These are phyloP conservation scores for Pisolithus albus DNA, from an alignment of 768 basidiomycete species.

Conservation along the genomic window DNA sequence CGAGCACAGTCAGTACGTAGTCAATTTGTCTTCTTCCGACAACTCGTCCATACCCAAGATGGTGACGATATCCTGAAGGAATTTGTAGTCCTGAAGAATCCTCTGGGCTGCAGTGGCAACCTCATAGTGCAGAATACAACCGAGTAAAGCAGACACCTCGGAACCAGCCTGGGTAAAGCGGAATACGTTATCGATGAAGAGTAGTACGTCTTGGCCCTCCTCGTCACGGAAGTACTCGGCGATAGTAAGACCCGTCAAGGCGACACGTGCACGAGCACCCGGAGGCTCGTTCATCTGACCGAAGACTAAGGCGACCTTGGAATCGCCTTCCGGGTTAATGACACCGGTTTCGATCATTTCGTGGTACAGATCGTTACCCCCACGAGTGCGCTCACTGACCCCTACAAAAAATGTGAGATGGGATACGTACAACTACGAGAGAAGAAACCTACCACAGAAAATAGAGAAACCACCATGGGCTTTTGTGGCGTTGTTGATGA, in stretches of 20 bases:
- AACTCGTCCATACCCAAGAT: slow-evolving; percentile 99
- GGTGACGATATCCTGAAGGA: slow-evolving; percentile 98
- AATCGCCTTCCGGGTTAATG: slow-evolving; percentile 79
- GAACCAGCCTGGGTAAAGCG: slow-evolving; percentile 99
- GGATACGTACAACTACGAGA: too few relatives aligned
- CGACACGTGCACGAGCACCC: slow-evolving; percentile 99
- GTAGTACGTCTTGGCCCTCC: slow-evolving; percentile 99
- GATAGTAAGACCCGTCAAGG: slow-evolving; percentile 97
- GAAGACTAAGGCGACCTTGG: too few relatives aligned
- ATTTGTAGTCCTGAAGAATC: slow-evolving; percentile 96
- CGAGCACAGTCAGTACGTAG: too few relatives aligned
- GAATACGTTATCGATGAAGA: slow-evolving; percentile 99
- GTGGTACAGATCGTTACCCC: slow-evolving; percentile 99
- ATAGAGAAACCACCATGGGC: too few relatives aligned
- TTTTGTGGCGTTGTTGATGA: too few relatives aligned
- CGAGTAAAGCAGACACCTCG: slow-evolving; percentile 98
- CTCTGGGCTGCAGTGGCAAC: slow-evolving; percentile 96
- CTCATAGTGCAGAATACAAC: slow-evolving; percentile 99
- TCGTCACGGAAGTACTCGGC: slow-evolving; percentile 99
- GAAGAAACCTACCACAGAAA: too few relatives aligned
- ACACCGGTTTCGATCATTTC: slow-evolving; percentile 99
- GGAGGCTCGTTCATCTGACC: too few relatives aligned
- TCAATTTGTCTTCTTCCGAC: slow-evolving; percentile 9
- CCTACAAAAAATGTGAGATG: too few relatives aligned
- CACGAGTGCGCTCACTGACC: slow-evolving; percentile 71